A percentile compares a stretch with the other conserved stretches of the same genome.
These are phyloP conservation scores for Stemphylium vesicarium DNA, from an alignment of 2,329 filamentous ascomycete species.

Conservation along the genomic window DNA sequence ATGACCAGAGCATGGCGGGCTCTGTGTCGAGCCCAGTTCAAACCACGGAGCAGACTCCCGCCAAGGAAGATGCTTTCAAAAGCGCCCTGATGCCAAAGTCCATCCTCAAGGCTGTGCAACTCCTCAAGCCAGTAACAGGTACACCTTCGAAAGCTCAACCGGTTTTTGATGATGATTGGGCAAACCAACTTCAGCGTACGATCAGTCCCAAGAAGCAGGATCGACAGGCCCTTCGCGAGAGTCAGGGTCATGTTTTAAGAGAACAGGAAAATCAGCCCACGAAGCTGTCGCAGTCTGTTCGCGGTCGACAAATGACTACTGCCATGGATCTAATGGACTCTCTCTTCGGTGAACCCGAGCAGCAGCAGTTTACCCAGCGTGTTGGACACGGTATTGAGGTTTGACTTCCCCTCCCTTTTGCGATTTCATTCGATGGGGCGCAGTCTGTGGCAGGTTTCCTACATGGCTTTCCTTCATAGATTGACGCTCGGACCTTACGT, in stretches of 20 bases:
- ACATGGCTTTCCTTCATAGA: slow-evolving; percentile 43
- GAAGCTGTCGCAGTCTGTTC: slow-evolving; percentile 40
- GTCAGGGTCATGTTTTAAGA: slow-evolving; percentile 65
- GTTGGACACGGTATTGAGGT: slow-evolving; percentile 82
- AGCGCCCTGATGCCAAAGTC: slow-evolving; percentile 53
- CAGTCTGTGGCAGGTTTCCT: slow-evolving; percentile 52
- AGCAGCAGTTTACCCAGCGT: slow-evolving; percentile 55
- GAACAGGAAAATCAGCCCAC: slow-evolving; percentile 50
- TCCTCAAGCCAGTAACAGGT: slow-evolving; percentile 42
- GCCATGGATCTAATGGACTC: slow-evolving; percentile 98
- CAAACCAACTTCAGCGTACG: slow-evolving; percentile 89
- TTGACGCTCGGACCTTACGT: slow-evolving; percentile 37
- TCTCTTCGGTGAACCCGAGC: slow-evolving; percentile 73
- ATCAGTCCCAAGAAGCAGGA: slow-evolving; percentile 94
- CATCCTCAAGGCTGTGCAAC: slow-evolving; percentile 54
- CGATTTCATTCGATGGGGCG: slow-evolving; percentile 33
- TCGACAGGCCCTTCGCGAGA: slow-evolving; percentile 73
- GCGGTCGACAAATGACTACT: slow-evolving; percentile 72
- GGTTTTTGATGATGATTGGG: slow-evolving; percentile 81
- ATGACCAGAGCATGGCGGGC: slow-evolving; percentile 77
- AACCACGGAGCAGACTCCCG: slow-evolving; percentile 72
- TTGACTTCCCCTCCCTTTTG: slow-evolving; percentile 64
- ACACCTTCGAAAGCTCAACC: slow-evolving; percentile 63
- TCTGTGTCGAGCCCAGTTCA: slow-evolving; percentile 75
- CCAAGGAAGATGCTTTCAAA: slow-evolving; percentile 41